Conservation (phyloP, 176 grass and related monocot genomes). For the Ampelocalamus luodianensis region DNA sequence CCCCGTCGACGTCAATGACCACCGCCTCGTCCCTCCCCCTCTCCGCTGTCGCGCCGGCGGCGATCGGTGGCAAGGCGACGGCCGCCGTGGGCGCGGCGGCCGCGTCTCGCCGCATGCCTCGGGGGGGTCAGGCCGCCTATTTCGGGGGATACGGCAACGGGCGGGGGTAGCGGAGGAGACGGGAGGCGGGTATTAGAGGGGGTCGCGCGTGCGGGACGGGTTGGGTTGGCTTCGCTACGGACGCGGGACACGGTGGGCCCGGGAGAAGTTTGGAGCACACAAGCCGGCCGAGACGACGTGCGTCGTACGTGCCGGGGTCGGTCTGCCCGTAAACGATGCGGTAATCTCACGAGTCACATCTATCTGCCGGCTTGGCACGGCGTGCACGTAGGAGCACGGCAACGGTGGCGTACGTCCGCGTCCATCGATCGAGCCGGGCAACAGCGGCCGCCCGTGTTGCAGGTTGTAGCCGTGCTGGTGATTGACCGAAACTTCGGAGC, state of each 20-base stretch:
- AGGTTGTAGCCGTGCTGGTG: too few species aligned
- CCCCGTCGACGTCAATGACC: conserved; percentile 8
- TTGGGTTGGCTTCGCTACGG: neutral
- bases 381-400: too few species aligned
- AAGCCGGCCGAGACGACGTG: neutral
- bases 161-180: neutral
- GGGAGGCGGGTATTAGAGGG: neutral
- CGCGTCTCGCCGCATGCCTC: conserved; percentile 44
- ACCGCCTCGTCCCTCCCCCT: neutral
- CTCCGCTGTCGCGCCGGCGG: neutral
- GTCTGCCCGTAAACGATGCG: too few species aligned
- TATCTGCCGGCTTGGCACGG: too few species aligned
- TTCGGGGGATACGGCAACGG: conserved; percentile 4
- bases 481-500: too few species aligned
- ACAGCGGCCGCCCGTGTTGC: too few species aligned
- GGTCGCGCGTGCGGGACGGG: neutral
- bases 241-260: neutral
- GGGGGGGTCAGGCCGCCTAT: conserved; percentile 8
- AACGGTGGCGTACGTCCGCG: too few species aligned
- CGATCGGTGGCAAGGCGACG: conserved; percentile 28
- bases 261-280: neutral
- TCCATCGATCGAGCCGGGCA: too few species aligned
- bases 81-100: conserved; percentile 39
- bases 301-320: neutral
- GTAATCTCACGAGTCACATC: too few species aligned